Evolutionary conservation across 805 yeast species (phyloP), one percentile per base, ranked within the genome.

Genomic region (Candida pini): DNA sequence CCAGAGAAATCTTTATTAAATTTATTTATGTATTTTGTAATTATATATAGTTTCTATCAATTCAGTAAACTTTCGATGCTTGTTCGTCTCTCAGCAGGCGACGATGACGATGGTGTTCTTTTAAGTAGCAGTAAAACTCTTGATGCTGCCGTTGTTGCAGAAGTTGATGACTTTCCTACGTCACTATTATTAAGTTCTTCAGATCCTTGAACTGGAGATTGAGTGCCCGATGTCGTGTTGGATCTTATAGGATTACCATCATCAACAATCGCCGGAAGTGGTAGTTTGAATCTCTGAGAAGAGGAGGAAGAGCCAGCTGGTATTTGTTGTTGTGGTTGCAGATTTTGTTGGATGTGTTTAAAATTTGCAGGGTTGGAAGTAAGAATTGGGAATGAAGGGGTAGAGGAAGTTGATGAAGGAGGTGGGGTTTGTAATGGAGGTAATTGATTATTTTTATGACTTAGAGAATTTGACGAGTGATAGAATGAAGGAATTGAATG

Each of bases 191-290:
- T n/a, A 13, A 10, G 9, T n/a, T 17, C n/a, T n/a, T n/a, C n/a
- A n/a, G 30, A 16, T 10, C 22, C n/a, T 18, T 18, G n/a, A 23
- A 21, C 15, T 33, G 30, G 7, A 37, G 31, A 31, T 43, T 33
- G 6, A 5, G 10, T 28, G 21, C 7, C 10, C 19, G 24, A 25
- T n/a, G 31, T 23, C 14, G 9, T 28, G 16, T 10, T 8, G 8
- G 16, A 35, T 13, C 16, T 33, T 33, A 12, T 41, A 41, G n/a
- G n/a, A n/a, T n/a, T n/a, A n/a, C n/a, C n/a, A n/a, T n/a, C n/a
- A 24, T 50, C 55, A 14, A 40, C 43, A 5, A 53, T 48, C 2
- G 58, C 58, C 9, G 58, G 57, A 10, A 48, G 34, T 1, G 58
- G 58, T 3, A 53, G 37, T 27, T 45, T 48, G 28, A 53, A 52